These are phyloP conservation scores for Calonectria fujianensis DNA, from an alignment of 2,329 filamentous ascomycete genomes.

Conservation along the genomic window DNA sequence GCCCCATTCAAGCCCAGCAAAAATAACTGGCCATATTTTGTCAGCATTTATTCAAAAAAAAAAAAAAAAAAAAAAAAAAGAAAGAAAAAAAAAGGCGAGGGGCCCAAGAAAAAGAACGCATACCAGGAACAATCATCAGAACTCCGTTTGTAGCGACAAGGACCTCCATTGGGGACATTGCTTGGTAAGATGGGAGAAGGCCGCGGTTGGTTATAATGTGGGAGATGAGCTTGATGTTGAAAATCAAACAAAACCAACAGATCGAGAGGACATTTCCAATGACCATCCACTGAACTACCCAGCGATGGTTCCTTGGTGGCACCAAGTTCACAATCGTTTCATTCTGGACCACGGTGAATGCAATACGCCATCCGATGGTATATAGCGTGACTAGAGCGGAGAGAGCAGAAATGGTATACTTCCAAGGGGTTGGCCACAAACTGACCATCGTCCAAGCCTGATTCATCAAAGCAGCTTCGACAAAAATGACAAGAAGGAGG, in stretches of 20 bases:
- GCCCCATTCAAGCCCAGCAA: constrained; percentile 68
- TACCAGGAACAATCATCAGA: constrained; percentile 75
- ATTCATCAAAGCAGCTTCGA: constrained; percentile 69
- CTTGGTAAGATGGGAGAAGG: constrained; percentile 65
- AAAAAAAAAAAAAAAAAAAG: constrained; percentile 13
- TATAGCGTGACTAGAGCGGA: constrained; percentile 61
- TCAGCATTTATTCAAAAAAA: constrained; percentile 6
- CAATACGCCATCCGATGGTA: constrained; percentile 58
- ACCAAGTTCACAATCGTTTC: constrained; percentile 53
- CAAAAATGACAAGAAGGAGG: constrained; percentile 65
- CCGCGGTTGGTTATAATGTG: constrained; percentile 70
- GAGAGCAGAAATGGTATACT: constrained; percentile 54
- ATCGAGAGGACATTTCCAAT: constrained; percentile 65
- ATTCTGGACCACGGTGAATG: constrained; percentile 62
- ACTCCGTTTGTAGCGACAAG: constrained; percentile 74
- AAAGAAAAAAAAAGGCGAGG: too few relatives aligned
- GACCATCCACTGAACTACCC: constrained; percentile 63
- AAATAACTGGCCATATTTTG: constrained; percentile 64
- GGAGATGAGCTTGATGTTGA: constrained; percentile 70
- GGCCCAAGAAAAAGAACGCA: constrained; percentile 38
- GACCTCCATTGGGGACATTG: constrained; percentile 71
- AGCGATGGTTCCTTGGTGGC: constrained; percentile 55
- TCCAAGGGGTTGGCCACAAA: constrained; percentile 66
- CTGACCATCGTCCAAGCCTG: constrained; percentile 73
- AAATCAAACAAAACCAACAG: constrained; percentile 74